Conservation (phyloP, 495 filamentous ascomycete genomes). For the Aspergillus incahuasiensis region DNA sequence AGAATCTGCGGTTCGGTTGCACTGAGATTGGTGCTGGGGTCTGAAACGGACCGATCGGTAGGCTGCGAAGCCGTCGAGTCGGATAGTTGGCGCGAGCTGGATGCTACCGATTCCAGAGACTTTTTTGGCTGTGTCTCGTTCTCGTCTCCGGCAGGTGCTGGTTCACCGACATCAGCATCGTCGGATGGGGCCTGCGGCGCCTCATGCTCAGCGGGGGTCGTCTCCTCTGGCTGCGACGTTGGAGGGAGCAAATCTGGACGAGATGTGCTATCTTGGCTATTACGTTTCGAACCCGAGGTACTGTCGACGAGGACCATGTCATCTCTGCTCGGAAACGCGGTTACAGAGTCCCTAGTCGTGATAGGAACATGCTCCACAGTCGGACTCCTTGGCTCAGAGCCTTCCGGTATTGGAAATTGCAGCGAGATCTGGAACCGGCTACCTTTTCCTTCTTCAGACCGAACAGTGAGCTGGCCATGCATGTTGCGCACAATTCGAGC, state of each 20-base stretch:
- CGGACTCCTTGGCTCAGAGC: not conserved
- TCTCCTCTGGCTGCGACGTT: not conserved
- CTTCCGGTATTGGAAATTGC: constrained; percentile 34
- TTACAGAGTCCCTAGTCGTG: constrained; percentile 8
- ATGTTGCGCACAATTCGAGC: constrained; percentile 83
- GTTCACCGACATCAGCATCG: not conserved
- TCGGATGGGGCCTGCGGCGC: not conserved
- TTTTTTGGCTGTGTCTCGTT: not conserved
- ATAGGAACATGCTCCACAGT: not conserved
- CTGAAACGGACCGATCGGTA: not conserved
- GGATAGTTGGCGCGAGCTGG: not conserved
- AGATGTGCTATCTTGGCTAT: not conserved
- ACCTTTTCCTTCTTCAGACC: constrained; percentile 81
- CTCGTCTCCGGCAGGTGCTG: not conserved
- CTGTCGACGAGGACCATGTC: constrained; percentile 32
- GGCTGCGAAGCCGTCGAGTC: not conserved
- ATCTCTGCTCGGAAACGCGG: constrained; percentile 21
- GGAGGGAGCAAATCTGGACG: not conserved
- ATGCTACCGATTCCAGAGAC: not conserved
- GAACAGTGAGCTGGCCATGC: constrained; percentile 83
- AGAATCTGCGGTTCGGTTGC: constrained; percentile 10
- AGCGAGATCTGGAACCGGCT: constrained; percentile 62
- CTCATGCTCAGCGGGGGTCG: not conserved
- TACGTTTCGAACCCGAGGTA: not conserved
- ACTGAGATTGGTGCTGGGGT: not conserved